Evolutionary conservation across 192 early-diverging fungal genomes (phyloP).

Genomic region (Phycomyces blakesleeanus): DNA sequence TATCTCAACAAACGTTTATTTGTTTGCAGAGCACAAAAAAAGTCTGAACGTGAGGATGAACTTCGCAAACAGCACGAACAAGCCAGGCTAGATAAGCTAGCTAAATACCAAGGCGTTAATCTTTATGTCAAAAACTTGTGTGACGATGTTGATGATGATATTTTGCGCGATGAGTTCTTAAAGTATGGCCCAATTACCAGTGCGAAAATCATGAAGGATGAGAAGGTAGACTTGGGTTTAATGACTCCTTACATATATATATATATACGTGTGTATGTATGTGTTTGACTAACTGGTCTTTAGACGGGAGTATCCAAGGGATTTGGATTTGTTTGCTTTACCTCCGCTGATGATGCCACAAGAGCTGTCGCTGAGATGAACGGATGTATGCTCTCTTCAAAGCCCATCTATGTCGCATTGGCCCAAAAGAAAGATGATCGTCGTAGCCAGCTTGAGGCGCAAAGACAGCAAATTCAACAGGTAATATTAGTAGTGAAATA

Average conservation of each 20-base stretch:
- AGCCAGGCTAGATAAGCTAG: constrained; percentile 70
- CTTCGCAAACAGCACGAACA: constrained; percentile 82
- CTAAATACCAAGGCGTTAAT: constrained; percentile 91
- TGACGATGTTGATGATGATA: constrained; percentile 81
- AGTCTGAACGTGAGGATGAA: constrained; percentile 85
- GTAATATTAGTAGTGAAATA: too few species aligned
- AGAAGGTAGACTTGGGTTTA: constrained; percentile 56
- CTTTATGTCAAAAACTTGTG: constrained; percentile 92
- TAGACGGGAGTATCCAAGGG: constrained; percentile 60
- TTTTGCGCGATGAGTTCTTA: constrained; percentile 79
- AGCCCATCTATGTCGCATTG: constrained; percentile 87
- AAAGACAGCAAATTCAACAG: constrained; percentile 23
- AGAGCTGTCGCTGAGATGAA: constrained; percentile 91
- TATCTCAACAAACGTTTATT: constrained; percentile 76
- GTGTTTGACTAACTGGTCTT: neutral
- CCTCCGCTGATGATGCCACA: constrained; percentile 83
- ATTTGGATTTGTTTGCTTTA: constrained; percentile 96
- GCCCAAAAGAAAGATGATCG: constrained; percentile 88
- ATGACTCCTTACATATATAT: neutral
- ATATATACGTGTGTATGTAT: too few species aligned
- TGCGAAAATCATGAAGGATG: constrained; percentile 89
- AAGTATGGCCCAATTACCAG: constrained; percentile 85
- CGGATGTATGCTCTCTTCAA: constrained; percentile 69
- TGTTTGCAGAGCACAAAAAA: constrained; percentile 90
- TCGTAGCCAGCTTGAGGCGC: constrained; percentile 79